Evolutionary conservation across 805 yeast genomes (phyloP).

Genomic region (Metschnikowia kunwiensis): DNA sequence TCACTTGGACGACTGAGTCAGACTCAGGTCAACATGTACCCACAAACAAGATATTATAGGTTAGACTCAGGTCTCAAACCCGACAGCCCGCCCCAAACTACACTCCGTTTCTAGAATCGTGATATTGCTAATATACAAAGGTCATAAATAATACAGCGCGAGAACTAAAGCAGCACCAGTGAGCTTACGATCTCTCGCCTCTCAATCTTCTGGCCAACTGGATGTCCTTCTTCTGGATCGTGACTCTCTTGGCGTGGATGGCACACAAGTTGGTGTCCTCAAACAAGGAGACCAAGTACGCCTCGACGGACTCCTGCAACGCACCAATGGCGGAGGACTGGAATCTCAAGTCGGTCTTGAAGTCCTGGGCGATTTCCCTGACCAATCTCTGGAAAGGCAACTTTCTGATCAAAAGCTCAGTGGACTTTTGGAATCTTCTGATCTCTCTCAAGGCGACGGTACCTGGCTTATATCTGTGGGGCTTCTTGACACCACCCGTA

Average conservation of each 20-base stretch:
- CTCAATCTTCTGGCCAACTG: conserved; percentile 49
- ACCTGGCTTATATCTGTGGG: conserved; percentile 51
- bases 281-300: conserved; percentile 45
- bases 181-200: conserved; percentile 44
- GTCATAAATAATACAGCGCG: conserved; percentile 20
- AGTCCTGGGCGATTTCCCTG: conserved; percentile 47
- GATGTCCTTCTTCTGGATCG: conserved; percentile 48
- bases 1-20: too few species aligned
- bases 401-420: conserved; percentile 46
- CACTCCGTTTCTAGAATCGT: conserved; percentile 1
- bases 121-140: conserved; percentile 20
- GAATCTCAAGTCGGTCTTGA: conserved; percentile 47
- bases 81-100: too few species aligned
- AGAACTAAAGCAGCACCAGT: conserved; percentile 19
- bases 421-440: conserved; percentile 47
- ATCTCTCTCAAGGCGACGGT: conserved; percentile 49
- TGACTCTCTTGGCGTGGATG: conserved; percentile 48
- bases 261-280: conserved; percentile 50
- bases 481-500: conserved; percentile 47
- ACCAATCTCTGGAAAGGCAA: conserved; percentile 49
- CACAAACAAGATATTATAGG: too few species aligned
- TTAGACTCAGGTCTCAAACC: too few species aligned
- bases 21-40: too few species aligned
- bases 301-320: conserved; percentile 47
- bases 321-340: conserved; percentile 48